Base-by-base conservation (phyloP, 2,329 filamentous ascomycete species). In the Penicillium nordicum region DNA sequence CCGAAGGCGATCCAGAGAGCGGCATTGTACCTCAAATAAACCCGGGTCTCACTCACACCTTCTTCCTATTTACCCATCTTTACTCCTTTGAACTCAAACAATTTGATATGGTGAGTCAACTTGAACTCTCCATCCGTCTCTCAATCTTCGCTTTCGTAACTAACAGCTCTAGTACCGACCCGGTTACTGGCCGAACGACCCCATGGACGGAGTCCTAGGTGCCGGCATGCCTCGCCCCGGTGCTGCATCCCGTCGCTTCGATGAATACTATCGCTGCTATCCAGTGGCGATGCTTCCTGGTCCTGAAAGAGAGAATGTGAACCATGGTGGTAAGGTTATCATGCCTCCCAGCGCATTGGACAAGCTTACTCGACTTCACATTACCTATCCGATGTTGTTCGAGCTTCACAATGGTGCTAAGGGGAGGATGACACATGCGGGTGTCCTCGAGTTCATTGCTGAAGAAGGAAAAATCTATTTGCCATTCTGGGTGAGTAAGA, bases 201-300 rank as follows among this genome's bases (percentile, higher is more conserved):
- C 75, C 44, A 78, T 79, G 76, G 75, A 77, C 7, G 76, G 79
- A 56, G 79, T 84, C 69, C 80, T 84, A 59, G 79, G 82, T 59
- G 74, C 77, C 14, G 78, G 79, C 57, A 80, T 84, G 74, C 71
- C 83, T 57, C 78, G 78, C 36, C 79, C 78, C 60, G 71, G 73
- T 42, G 78, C 75, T 49, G 74, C 73, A 68, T 80, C 76, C 65
- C 89, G 91, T 67, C 90, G 92, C 58, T 99, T 99, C 79, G 93
- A 99, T 75, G 94, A 99, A 76, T 97, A 96, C 79, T 97, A 97
- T 78, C 88, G 94, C 69, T 97, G 92, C 80, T 99, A 97, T 71
- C 94, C 94, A 42, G 84, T 97, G 68, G 87, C 88, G 67, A 97
- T 99, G 92, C 86, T 96, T 60, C 91, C 92, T 12, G 92, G 93